These are phyloP conservation scores for Haberlea rhodopensis DNA, from an alignment of 257 asterid genomes.

Conservation along the genomic window DNA sequence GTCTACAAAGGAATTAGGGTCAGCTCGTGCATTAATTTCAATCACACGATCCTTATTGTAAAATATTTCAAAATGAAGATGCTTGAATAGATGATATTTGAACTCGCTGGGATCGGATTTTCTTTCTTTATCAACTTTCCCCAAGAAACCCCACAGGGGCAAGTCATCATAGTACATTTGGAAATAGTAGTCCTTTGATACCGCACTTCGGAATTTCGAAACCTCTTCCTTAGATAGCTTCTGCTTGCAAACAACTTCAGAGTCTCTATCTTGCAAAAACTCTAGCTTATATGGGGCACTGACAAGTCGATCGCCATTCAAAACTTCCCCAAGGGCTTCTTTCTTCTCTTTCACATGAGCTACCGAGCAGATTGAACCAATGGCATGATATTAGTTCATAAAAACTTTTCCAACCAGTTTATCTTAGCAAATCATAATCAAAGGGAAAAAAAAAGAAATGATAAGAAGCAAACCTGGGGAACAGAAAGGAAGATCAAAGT, in stretches of 20 bases:
- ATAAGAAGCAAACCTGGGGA: constrained; percentile 40
- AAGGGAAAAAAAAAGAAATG: constrained; percentile 1
- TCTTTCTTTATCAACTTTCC: constrained; percentile 67
- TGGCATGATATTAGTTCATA: background rate
- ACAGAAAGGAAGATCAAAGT: constrained; percentile 74
- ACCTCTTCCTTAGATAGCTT: constrained; percentile 53
- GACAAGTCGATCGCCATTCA: constrained; percentile 68
- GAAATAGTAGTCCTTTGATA: constrained; percentile 67
- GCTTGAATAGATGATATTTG: constrained; percentile 53
- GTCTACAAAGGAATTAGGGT: constrained; percentile 64
- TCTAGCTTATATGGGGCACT: constrained; percentile 72
- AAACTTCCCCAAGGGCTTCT: constrained; percentile 70
- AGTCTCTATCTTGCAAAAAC: constrained; percentile 58
- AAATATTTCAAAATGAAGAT: constrained; percentile 52
- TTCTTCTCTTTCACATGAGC: constrained; percentile 60
- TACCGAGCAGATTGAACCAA: constrained; percentile 23
- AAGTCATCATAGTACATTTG: constrained; percentile 82
- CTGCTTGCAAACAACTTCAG: constrained; percentile 52
- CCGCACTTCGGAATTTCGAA: constrained; percentile 56
- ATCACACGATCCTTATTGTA: constrained; percentile 68
- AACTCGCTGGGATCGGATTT: constrained; percentile 60
- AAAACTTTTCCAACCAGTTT: background rate
- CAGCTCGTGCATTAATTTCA: constrained; percentile 69
- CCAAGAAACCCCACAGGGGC: constrained; percentile 80
- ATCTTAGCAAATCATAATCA: constrained; percentile 14